These are phyloP conservation scores for Ophiostoma australiae DNA, from an alignment of 2,329 filamentous ascomycete species.

Conservation along the genomic window DNA sequence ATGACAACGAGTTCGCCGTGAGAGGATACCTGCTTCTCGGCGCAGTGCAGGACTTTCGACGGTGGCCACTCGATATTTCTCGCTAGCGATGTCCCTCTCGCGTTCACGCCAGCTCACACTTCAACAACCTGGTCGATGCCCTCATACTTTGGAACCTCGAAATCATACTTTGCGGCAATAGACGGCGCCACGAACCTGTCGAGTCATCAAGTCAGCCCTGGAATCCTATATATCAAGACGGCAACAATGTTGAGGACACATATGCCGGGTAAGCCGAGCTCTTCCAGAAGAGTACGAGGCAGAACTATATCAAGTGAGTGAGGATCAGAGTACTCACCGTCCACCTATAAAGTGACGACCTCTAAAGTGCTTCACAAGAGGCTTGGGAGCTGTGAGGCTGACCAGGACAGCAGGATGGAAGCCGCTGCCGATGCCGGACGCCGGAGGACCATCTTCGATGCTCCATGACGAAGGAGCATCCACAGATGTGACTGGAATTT, in stretches of 20 bases:
- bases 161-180: slow-evolving; percentile 77
- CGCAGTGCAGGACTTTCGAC: neutral
- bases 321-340: slow-evolving; percentile 46
- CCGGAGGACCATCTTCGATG: slow-evolving; percentile 78
- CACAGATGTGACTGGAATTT: slow-evolving; percentile 75
- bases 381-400: slow-evolving; percentile 90
- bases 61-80: neutral
- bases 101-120: slow-evolving; percentile 44
- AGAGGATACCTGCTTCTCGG: slow-evolving; percentile 47
- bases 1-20: slow-evolving; percentile 34
- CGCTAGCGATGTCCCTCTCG: neutral
- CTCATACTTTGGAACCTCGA: slow-evolving; percentile 77
- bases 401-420: slow-evolving; percentile 79
- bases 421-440: slow-evolving; percentile 66
- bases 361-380: slow-evolving; percentile 73
- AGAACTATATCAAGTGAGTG: neutral
- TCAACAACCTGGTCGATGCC: slow-evolving; percentile 89
- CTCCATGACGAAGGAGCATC: slow-evolving; percentile 95
- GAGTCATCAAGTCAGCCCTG: neutral
- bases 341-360: slow-evolving; percentile 92
- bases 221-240: neutral
- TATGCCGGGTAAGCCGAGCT: neutral
- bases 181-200: slow-evolving; percentile 69
- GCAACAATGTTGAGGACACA: neutral
- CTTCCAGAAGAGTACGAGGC: neutral